Evolutionary conservation across 176 grass and related monocot genomes (phyloP).

Genomic region (Bromus sterilis): DNA sequence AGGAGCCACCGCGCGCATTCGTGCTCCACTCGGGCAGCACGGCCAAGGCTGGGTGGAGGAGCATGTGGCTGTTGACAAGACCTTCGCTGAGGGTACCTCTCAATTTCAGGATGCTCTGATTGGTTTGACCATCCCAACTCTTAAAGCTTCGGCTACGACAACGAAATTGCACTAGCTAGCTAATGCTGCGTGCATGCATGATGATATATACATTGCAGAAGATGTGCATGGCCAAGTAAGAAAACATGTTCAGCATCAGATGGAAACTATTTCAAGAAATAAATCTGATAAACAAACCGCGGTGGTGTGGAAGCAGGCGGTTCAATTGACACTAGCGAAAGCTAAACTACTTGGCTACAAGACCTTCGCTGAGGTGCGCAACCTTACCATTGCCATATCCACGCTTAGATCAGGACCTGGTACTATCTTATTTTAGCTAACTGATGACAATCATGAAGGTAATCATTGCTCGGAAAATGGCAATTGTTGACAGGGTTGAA

Average conservation of each 20-base stretch:
- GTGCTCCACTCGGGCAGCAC: constrained; percentile 53
- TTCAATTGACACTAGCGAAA: constrained; percentile 79
- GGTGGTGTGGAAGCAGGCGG: no score
- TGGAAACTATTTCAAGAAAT: no score
- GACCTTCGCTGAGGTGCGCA: constrained; percentile 72
- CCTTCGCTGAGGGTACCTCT: constrained; percentile 90
- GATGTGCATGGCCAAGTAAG: no score
- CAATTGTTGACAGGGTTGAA: constrained; percentile 61
- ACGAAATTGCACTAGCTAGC: no score
- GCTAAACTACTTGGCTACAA: constrained; percentile 90
- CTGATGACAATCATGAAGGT: constrained; percentile 39
- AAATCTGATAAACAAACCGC: no score
- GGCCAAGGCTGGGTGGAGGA: constrained; percentile 73
- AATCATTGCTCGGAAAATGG: constrained; percentile 87
- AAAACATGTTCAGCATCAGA: no score
- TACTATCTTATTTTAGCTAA: constrained; percentile 10
- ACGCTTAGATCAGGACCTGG: neutral
- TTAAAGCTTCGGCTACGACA: no score
- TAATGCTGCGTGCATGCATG: no score
- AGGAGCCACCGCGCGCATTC: no score
- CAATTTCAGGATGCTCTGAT: no score
- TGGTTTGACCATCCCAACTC: no score
- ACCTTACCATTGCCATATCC: neutral
- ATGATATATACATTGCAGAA: no score
- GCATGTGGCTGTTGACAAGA: constrained; percentile 76